Conservation (phyloP, 169 alveolate species). For the Cryptosporidium ubiquitum region DNA sequence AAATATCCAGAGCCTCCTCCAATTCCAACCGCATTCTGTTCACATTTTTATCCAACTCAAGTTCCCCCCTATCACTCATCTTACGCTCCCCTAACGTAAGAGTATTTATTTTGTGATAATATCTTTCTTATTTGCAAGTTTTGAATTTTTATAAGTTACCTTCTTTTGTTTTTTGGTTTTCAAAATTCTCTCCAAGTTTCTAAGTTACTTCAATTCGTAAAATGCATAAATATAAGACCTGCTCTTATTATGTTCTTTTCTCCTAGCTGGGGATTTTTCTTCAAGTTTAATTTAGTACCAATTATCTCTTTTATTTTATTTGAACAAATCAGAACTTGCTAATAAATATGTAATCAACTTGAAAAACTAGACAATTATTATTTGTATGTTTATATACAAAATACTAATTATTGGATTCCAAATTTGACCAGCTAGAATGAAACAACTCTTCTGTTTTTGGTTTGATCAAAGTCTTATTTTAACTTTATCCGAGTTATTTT, state of each 20-base stretch:
- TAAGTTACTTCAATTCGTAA: not conserved
- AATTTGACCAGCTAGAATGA: not conserved
- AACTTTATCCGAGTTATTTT: too few species aligned
- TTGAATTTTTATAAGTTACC: not conserved
- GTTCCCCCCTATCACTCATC: slow-evolving; percentile 26
- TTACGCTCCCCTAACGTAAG: slow-evolving; percentile 11
- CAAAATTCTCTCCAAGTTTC: not conserved
- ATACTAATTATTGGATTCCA: not conserved
- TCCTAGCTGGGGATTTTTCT: not conserved
- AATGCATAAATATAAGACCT: not conserved
- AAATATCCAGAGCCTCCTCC: slow-evolving; percentile 35
- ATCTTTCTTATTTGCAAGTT: not conserved
- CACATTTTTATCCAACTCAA: slow-evolving; percentile 35
- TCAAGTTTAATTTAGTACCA: not conserved
- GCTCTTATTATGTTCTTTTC: not conserved
- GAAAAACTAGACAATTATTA: not conserved
- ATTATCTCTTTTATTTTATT: too few species aligned
- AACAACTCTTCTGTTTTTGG: not conserved
- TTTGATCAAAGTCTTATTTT: not conserved
- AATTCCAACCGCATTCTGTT: slow-evolving; percentile 24
- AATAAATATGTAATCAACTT: not conserved
- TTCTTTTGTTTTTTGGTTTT: not conserved
- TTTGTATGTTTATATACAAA: not conserved
- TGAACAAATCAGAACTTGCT: too few species aligned
- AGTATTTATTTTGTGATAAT: not conserved